A percentile compares a stretch with the other conserved stretches of the same genome.
These are phyloP conservation scores for Vitellaria paradoxa DNA, from an alignment of 179 eudicot genomes.

Conservation along the genomic window DNA sequence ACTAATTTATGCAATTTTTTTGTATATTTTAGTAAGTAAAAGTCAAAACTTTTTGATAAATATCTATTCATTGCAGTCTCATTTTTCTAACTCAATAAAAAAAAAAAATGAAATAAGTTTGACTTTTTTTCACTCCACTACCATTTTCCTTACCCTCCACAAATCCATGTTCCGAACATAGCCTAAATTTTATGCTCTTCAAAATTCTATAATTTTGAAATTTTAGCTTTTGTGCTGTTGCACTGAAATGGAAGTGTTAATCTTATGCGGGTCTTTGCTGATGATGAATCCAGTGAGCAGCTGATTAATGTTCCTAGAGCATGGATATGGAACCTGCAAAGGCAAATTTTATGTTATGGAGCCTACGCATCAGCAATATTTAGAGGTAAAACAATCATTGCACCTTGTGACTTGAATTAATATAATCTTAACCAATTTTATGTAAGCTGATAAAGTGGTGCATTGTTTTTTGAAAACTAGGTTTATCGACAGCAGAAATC, in stretches of 20 bases:
- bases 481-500: slow-evolving; percentile 42
- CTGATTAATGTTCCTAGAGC: slow-evolving; percentile 56
- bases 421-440: not conserved
- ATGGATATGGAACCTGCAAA: slow-evolving; percentile 50
- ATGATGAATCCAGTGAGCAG: slow-evolving; percentile 49
- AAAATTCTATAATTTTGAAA: no score
- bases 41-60: no score
- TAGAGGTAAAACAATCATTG: slow-evolving; percentile 23
- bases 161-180: no score
- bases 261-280: slow-evolving; percentile 68
- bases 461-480: slow-evolving; percentile 27
- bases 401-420: not conserved
- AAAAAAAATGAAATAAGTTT: no score
- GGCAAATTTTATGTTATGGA: slow-evolving; percentile 49
- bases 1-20: no score
- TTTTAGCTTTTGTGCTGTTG: not conserved
- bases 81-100: no score
- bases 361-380: slow-evolving; percentile 48
- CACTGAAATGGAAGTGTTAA: not conserved
- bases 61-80: no score
- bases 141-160: not conserved
- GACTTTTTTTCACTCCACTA: no score
- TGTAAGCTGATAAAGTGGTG: not conserved
- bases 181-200: no score
- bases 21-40: no score